Percentiles rank a stretch among this genome's conserved stretches.
Conservation (phyloP, 306 rosid genomes). For the Crataegus laevigata region DNA sequence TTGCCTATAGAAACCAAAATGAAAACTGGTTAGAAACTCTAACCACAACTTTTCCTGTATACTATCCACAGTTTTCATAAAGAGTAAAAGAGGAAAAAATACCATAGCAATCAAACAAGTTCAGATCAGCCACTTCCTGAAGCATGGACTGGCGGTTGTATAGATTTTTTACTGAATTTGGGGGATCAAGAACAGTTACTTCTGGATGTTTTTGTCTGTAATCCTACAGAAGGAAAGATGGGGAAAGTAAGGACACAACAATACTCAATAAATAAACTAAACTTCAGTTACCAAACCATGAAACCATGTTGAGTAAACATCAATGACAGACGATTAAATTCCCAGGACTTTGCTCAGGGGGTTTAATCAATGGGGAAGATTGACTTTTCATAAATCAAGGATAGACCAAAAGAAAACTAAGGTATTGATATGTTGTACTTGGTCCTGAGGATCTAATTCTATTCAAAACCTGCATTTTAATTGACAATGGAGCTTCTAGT, state of each 20-base stretch:
- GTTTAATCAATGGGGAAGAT: background rate
- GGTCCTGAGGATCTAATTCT: background rate
- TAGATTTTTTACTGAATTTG: conserved; percentile 70
- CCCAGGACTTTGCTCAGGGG: background rate
- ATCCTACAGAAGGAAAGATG: conserved; percentile 43
- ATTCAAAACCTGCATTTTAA: background rate
- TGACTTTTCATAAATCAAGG: background rate
- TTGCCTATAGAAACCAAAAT: conserved; percentile 41
- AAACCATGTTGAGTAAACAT: background rate
- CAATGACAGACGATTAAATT: background rate
- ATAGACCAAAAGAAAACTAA: background rate
- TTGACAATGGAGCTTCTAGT: background rate
- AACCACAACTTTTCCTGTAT: background rate
- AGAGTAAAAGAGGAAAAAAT: background rate
- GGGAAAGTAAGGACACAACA: conserved; percentile 1
- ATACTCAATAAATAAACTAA: background rate
- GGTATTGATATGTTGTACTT: background rate
- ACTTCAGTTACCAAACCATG: background rate
- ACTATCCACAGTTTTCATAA: background rate
- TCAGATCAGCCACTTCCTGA: conserved; percentile 78
- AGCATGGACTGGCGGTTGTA: conserved; percentile 88
- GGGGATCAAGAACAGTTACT: conserved; percentile 82
- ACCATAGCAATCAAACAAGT: conserved; percentile 69
- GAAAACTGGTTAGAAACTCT: background rate
- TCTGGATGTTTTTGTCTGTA: conserved; percentile 74